Evolutionary conservation across 225 moss, liverwort and hornwort species (phyloP).

Genomic region (Lunularia cruciata): DNA sequence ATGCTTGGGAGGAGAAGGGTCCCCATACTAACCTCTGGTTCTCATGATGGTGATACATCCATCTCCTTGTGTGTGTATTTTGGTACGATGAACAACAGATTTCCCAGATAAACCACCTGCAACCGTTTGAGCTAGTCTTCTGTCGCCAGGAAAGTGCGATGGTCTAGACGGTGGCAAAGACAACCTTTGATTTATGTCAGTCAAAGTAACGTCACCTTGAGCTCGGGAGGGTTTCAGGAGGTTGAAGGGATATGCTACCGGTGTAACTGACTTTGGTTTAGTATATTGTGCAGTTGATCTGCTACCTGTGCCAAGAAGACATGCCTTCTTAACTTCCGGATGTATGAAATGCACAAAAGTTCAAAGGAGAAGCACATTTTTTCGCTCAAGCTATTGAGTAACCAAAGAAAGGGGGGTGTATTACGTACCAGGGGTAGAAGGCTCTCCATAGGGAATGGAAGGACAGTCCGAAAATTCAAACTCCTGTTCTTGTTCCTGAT

Average conservation of each 20-base stretch:
- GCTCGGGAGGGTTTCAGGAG: constrained; percentile 85
- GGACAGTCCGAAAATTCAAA: constrained; percentile 19
- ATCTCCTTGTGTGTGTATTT: constrained; percentile 83
- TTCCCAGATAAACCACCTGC: constrained; percentile 71
- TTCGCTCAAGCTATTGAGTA: no score
- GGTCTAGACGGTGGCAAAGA: constrained; percentile 61
- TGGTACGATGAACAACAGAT: constrained; percentile 81
- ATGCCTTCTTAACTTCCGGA: no score
- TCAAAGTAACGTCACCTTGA: constrained; percentile 79
- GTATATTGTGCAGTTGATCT: constrained; percentile 10
- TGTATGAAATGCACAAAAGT: no score
- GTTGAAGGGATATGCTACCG: constrained; percentile 86
- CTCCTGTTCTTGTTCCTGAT: constrained; percentile 18
- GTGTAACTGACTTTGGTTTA: constrained; percentile 52
- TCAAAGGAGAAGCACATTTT: no score
- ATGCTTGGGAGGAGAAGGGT: no score
- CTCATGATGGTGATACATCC: constrained; percentile 89
- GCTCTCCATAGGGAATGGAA: constrained; percentile 15
- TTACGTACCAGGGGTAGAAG: constrained; percentile 30
- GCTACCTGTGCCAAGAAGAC: constrained; percentile 19
- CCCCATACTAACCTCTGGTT: constrained; percentile 73
- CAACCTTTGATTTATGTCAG: constrained; percentile 77
- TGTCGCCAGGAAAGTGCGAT: constrained; percentile 27
- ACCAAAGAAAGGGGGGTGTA: neutral
- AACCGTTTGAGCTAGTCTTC: constrained; percentile 1